Conservation (phyloP, 306 rosid genomes). For the Herpetospermum pedunculosum region DNA sequence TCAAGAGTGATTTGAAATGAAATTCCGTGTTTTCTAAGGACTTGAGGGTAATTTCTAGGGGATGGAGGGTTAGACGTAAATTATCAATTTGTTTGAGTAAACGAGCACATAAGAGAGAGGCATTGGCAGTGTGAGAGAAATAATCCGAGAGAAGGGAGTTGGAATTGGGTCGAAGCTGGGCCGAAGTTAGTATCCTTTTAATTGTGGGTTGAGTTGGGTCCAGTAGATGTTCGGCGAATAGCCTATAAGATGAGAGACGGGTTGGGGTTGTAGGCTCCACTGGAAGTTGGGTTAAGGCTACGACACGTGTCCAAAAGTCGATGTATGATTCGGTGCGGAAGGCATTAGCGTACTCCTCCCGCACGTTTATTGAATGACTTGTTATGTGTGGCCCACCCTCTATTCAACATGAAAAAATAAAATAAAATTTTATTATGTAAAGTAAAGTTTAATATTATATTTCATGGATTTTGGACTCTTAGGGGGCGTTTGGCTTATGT, state of each 20-base stretch:
- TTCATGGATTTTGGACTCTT: neutral
- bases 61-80: constrained; percentile 27
- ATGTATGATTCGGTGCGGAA: constrained; percentile 75
- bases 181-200: constrained; percentile 15
- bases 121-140: constrained; percentile 48
- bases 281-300: constrained; percentile 15
- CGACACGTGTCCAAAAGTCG: constrained; percentile 72
- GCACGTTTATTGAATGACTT: constrained; percentile 13
- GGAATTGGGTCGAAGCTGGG: constrained; percentile 17
- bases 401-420: neutral
- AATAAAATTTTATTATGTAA: neutral
- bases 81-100: constrained; percentile 38
- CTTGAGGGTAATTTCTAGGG: neutral
- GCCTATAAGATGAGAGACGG: constrained; percentile 67
- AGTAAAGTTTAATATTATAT: neutral
- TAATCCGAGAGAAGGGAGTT: constrained; percentile 36
- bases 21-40: neutral
- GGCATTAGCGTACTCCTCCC: constrained; percentile 68
- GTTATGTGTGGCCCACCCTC: constrained; percentile 5
- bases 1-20: neutral
- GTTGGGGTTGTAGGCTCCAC: constrained; percentile 37
- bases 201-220: constrained; percentile 52
- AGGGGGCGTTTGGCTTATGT: too few species aligned
- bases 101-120: constrained; percentile 44
- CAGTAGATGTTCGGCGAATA: constrained; percentile 54